A percentile compares a stretch with the other conserved stretches of the same genome.
Conservation (phyloP, 2,329 filamentous ascomycete species). For the Akanthomyces uredinophilus region DNA sequence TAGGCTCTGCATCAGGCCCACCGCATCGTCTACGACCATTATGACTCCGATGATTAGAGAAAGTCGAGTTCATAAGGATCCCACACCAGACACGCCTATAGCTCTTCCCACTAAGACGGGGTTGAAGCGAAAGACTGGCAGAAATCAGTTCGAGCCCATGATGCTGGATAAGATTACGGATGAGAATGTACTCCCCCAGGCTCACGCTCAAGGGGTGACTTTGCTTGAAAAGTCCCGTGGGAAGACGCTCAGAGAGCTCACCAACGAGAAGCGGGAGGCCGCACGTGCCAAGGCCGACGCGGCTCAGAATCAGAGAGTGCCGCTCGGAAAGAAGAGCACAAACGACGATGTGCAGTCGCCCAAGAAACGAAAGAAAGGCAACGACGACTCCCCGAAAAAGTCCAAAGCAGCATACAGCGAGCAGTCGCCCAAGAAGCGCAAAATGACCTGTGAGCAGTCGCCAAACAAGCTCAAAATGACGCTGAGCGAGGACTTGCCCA, state of each 20-base stretch:
- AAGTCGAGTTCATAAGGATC: constrained; percentile 7
- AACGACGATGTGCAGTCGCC: constrained; percentile 57
- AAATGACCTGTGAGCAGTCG: no score
- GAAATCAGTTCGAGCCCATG: constrained; percentile 46
- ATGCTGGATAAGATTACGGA: constrained; percentile 23
- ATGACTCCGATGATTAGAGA: constrained; percentile 12
- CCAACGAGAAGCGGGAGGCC: constrained; percentile 37
- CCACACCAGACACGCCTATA: constrained; percentile 15
- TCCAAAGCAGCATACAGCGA: no score
- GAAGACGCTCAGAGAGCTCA: constrained; percentile 43
- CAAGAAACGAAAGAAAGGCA: constrained; percentile 41
- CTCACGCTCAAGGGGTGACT: constrained; percentile 23
- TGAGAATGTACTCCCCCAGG: constrained; percentile 25
- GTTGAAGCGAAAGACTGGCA: constrained; percentile 54
- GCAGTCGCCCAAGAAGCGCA: no score
- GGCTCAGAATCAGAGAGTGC: constrained; percentile 35
- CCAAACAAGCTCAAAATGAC: no score
- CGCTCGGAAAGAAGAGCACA: constrained; percentile 52
- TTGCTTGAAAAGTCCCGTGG: constrained; percentile 32
- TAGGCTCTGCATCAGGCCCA: constrained; percentile 16
- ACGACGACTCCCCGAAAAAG: neutral
- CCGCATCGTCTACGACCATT: constrained; percentile 27
- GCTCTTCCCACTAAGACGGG: constrained; percentile 37
- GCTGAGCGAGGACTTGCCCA: no score
- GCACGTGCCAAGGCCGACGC: constrained; percentile 27